These are phyloP conservation scores for Cyclotella distinguenda DNA, from an alignment of 108 stramenopile species.

Conservation along the genomic window DNA sequence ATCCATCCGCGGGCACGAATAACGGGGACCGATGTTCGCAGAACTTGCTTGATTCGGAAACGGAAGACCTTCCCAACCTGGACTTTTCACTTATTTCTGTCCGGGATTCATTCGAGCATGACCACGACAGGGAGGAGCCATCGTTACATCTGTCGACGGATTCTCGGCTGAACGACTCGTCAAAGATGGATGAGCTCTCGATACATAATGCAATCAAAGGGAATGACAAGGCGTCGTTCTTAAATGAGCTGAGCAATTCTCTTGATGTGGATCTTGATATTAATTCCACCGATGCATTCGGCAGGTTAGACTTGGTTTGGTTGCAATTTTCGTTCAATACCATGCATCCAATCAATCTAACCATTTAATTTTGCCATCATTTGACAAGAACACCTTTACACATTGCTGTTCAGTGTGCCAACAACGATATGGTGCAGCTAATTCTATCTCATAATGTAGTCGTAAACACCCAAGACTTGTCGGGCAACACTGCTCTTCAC, in stretches of 20 bases:
- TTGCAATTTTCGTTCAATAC: not conserved
- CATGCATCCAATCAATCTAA: not conserved
- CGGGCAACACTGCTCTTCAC: constrained; percentile 83
- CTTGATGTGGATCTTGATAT: constrained; percentile 31
- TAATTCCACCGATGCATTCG: constrained; percentile 35
- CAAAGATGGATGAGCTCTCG: constrained; percentile 18
- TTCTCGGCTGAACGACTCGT: constrained; percentile 8
- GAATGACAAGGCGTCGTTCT: constrained; percentile 26
- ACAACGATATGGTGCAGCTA: constrained; percentile 45
- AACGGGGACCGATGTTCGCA: constrained; percentile 10
- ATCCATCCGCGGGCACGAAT: not conserved
- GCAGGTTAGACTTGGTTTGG: constrained; percentile 13
- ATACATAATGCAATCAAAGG: constrained; percentile 28
- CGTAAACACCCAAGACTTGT: constrained; percentile 70
- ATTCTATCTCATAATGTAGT: constrained; percentile 61
- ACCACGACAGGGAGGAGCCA: not conserved
- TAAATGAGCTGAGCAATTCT: constrained; percentile 26
- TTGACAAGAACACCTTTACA: constrained; percentile 67
- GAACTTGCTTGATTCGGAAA: constrained; percentile 43
- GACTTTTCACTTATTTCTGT: constrained; percentile 29
- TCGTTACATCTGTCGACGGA: constrained; percentile 13
- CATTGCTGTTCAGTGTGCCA: constrained; percentile 54
- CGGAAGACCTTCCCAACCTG: constrained; percentile 23
- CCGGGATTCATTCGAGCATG: constrained; percentile 20
- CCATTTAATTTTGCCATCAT: too few relatives aligned